These are phyloP conservation scores for Thuja plicata DNA, from an alignment of 83 land plant genomes.

Conservation along the genomic window DNA sequence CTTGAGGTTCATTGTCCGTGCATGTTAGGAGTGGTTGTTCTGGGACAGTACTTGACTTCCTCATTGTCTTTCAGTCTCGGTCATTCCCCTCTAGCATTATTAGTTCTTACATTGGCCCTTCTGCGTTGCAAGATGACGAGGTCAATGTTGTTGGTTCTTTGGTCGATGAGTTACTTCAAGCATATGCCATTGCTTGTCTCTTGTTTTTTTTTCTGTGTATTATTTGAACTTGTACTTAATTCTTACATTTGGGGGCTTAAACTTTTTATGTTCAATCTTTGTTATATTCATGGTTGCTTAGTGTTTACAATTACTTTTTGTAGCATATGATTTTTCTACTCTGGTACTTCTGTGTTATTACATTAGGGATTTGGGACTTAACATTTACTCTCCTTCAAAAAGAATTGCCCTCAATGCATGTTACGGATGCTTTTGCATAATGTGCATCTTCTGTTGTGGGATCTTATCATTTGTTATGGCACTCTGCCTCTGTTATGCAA, in stretches of 20 bases:
- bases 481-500: background rate
- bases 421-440: background rate
- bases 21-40: background rate
- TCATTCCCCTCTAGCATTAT: background rate
- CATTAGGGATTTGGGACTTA: too few relatives aligned
- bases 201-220: too few relatives aligned
- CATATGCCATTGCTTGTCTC: background rate
- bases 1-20: background rate
- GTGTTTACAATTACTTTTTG: background rate
- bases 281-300: background rate
- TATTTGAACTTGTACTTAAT: too few relatives aligned
- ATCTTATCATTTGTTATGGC: background rate
- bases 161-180: background rate
- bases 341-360: too few relatives aligned
- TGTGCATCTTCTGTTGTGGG: background rate
- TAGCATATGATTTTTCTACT: background rate
- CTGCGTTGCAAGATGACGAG: background rate
- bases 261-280: background rate
- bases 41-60: background rate
- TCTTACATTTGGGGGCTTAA: background rate
- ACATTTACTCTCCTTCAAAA: too few relatives aligned
- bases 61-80: background rate
- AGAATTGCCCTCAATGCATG: background rate
- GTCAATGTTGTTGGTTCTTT: background rate
- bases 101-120: background rate